Base-by-base conservation (phyloP, 164 flowering plant genomes). In the Stephania japonica region DNA sequence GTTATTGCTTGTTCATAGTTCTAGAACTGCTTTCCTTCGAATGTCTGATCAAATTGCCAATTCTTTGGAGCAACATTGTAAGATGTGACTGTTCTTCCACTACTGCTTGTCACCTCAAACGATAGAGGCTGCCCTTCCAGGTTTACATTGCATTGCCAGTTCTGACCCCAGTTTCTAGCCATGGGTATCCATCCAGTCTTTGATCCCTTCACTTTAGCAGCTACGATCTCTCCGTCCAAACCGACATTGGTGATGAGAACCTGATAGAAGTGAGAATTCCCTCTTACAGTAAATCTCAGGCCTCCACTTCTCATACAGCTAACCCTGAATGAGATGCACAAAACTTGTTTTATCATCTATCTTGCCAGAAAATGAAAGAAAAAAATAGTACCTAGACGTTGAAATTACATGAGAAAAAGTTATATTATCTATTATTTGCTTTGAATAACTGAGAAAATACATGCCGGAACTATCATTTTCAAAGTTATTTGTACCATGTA, bases 111-210 rank as follows among this genome's bases (percentile, higher is more conserved):
- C 10, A 92, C 89, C 82, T 89, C 90, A 21, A 92, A 92, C 41
- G 95, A 88, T 18, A 90, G 81, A 61, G 92, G 88, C 75, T 90
- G 93, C 5, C 88, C 87, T 23, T 25, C 49, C 18, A 92, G 89
- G 73, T 86, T 70, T 69, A 84, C 73, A 68, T 80, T 85, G 80
- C 87, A 82, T 61, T 90, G 97, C 97, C 98, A 93, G 69, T 80
- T 82, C 73, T 91, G 97, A 9, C 98, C 98, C 98, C 97, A 91
- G 80, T 93, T 90, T 77, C 98, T 84, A 70, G 84, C 91, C 97
- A 90, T 84, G 7, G 90, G 87, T 68, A 89, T 83, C 98, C 98
- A 90, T 27, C 92, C 92, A 11, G 97, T 93, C 75, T 70, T 88
- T 38, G 97, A 84, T 67, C 97, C 98, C 81, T 93, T 93, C 78